Evolutionary conservation across 768 basidiomycete species (phyloP).

Genomic region (Pulveroboletus sp.): DNA sequence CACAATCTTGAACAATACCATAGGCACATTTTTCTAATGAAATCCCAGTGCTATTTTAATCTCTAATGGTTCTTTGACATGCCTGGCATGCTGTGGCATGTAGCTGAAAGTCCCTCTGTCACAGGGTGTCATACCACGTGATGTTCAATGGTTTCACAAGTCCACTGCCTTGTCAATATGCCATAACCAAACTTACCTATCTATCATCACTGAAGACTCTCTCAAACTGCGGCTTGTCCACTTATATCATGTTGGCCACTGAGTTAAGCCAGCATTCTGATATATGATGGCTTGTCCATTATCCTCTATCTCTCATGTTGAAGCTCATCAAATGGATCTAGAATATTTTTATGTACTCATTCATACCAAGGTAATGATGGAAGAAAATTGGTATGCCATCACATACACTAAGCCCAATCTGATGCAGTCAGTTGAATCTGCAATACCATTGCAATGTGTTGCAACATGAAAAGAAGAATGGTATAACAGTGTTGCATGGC

Average conservation of each 20-base stretch:
- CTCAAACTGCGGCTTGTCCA: conserved; percentile 7
- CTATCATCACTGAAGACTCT: neutral
- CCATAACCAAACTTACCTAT: neutral
- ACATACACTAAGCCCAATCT: neutral
- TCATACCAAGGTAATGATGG: neutral
- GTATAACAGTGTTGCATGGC: conserved; percentile 8
- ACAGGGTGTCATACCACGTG: too few relatives aligned
- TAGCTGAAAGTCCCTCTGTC: too few relatives aligned
- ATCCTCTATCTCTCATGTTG: neutral
- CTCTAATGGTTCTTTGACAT: too few relatives aligned
- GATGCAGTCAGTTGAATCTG: neutral
- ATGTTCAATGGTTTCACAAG: too few relatives aligned
- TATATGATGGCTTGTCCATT: conserved; percentile 1
- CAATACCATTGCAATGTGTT: neutral
- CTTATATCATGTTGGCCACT: conserved; percentile 1
- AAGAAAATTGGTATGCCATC: neutral
- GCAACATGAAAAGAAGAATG: neutral
- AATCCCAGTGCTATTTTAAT: too few relatives aligned
- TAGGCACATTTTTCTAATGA: too few relatives aligned
- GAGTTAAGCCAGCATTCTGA: conserved; percentile 8
- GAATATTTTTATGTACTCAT: conserved; percentile 3
- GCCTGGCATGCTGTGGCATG: too few relatives aligned
- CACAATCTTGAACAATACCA: too few relatives aligned
- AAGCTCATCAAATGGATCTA: neutral
- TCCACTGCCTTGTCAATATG: too few relatives aligned